These are phyloP conservation scores for Borealophlyctis nickersoniae DNA, from an alignment of 192 early-diverging fungal species.

Conservation along the genomic window DNA sequence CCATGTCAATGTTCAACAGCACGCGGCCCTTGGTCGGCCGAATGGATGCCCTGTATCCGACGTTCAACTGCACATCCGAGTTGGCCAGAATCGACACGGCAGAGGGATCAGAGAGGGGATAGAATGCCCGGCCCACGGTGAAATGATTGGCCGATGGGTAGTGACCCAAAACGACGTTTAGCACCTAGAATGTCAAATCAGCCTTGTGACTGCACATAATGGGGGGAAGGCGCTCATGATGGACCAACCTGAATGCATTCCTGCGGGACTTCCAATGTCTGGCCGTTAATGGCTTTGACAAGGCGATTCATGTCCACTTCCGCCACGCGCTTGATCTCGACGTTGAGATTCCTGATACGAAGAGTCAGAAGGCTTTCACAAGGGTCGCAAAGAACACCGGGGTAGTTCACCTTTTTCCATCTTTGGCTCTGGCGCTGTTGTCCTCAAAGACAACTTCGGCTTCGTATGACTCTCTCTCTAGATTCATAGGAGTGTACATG, in stretches of 20 bases:
- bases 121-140: conserved; percentile 11
- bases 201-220: no score
- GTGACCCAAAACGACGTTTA: conserved; percentile 15
- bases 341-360: conserved; percentile 1
- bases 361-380: conserved; percentile 1
- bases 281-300: conserved; percentile 1
- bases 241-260: conserved; percentile 9
- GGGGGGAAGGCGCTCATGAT: no score
- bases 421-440: no score
- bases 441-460: no score
- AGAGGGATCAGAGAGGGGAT: conserved; percentile 17
- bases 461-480: no score
- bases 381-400: no score
- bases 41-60: conserved; percentile 3
- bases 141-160: conserved; percentile 1
- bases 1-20: conserved; percentile 8
- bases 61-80: conserved; percentile 1
- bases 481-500: no score
- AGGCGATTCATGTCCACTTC: conserved; percentile 9
- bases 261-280: conserved; percentile 1
- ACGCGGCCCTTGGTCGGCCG: not conserved
- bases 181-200: no score
- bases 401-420: no score
- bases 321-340: conserved; percentile 6
- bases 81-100: not conserved